Conservation (phyloP, 176 grass and related monocot species). For the Rhipidocladum racemiflorum region DNA sequence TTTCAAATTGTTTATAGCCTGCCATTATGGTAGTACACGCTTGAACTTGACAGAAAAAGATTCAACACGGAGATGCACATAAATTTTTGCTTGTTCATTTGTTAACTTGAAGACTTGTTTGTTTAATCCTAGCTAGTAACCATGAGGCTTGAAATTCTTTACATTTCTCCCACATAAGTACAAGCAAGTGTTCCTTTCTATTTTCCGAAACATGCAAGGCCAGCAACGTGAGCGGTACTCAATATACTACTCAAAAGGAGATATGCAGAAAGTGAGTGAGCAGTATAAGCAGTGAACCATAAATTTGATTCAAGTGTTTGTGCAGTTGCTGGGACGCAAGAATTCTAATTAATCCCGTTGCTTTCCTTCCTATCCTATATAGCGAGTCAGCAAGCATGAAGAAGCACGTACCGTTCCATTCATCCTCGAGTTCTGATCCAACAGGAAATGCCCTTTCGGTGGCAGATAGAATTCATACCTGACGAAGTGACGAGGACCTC, state of each 20-base stretch:
- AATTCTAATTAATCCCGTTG: conserved; percentile 28
- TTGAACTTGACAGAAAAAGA: conserved; percentile 25
- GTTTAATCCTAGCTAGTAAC: conserved; percentile 14
- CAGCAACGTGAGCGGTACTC: conserved; percentile 8
- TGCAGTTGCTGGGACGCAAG: conserved; percentile 50
- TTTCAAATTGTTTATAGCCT: conserved; percentile 36
- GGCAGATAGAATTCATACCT: conserved; percentile 39
- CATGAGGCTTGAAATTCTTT: conserved; percentile 18
- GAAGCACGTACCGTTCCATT: conserved; percentile 21
- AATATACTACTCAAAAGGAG: neutral
- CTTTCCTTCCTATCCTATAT: conserved; percentile 19
- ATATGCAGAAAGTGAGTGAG: neutral
- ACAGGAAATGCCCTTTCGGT: conserved; percentile 29
- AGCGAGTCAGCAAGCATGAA: neutral
- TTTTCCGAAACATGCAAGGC: conserved; percentile 4
- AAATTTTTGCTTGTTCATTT: conserved; percentile 22
- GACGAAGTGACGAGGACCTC: conserved; percentile 29
- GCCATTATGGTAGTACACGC: conserved; percentile 27
- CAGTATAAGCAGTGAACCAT: conserved; percentile 1
- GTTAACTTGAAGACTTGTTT: conserved; percentile 20
- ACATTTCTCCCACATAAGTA: conserved; percentile 14
- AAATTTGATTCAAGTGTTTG: conserved; percentile 1
- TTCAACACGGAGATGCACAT: conserved; percentile 36
- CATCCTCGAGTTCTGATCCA: conserved; percentile 23
- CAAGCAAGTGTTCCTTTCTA: neutral